phyloP scores from a whole-genome alignment of 257 asterid species.

The Marsdenia floribunda region DNA sequence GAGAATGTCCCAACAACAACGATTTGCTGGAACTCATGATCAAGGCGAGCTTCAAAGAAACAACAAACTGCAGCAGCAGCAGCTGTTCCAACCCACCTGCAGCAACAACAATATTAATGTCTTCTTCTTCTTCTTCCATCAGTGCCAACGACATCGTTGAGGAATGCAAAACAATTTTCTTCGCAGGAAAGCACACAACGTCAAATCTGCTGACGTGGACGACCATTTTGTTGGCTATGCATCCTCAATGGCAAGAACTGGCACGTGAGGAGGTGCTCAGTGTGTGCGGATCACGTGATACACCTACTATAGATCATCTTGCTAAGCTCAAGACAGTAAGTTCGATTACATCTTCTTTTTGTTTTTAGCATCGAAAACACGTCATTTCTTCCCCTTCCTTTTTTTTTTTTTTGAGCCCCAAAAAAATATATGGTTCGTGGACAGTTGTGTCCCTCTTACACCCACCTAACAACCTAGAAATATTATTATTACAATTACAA shows the following conservation, averaged over 20 bases:
- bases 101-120: too few species aligned
- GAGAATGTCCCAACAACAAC: constrained; percentile 64
- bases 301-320: constrained; percentile 62
- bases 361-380: too few species aligned
- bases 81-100: too few species aligned
- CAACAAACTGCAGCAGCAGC: too few species aligned
- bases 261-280: constrained; percentile 96
- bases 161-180: constrained; percentile 90
- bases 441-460: neutral
- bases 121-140: constrained; percentile 13
- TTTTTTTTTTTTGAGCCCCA: neutral
- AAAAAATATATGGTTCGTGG: neutral
- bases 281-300: constrained; percentile 81
- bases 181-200: constrained; percentile 89
- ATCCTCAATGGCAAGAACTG: constrained; percentile 91
- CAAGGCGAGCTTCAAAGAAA: constrained; percentile 22
- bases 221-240: constrained; percentile 78
- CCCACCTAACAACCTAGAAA: neutral
- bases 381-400: too few species aligned
- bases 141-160: constrained; percentile 68
- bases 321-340: constrained; percentile 79
- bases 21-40: constrained; percentile 85
- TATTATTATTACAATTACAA: neutral
- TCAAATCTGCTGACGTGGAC: constrained; percentile 90
- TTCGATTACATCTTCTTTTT: neutral